Evolutionary conservation across 805 yeast genomes (phyloP).

Genomic region (Tetrapisispora namnaoensis): DNA sequence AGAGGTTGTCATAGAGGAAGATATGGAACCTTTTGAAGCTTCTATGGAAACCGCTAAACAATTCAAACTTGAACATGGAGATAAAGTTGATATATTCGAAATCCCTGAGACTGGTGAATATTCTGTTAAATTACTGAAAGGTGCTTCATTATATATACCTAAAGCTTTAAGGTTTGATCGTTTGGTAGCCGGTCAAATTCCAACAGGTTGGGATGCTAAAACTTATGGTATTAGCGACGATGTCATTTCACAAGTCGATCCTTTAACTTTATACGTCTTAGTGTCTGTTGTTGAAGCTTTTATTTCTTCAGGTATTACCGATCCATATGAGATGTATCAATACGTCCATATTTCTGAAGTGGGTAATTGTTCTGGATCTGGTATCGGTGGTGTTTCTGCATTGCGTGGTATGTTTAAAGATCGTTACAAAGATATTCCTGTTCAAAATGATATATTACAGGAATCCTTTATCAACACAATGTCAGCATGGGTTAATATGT

Average conservation of each 20-base stretch:
- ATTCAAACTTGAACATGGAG: constrained; percentile 90
- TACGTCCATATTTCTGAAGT: constrained; percentile 97
- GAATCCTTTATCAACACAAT: constrained; percentile 98
- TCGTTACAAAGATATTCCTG: constrained; percentile 85
- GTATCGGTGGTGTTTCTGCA: constrained; percentile 99
- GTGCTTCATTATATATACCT: constrained; percentile 85
- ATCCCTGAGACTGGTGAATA: constrained; percentile 85
- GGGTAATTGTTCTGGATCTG: constrained; percentile 99
- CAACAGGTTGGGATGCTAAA: constrained; percentile 96
- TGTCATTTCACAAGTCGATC: constrained; percentile 88
- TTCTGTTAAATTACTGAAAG: constrained; percentile 83
- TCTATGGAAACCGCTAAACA: constrained; percentile 93
- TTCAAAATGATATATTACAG: constrained; percentile 93
- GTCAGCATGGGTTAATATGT: constrained; percentile 99
- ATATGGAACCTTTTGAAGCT: constrained; percentile 90
- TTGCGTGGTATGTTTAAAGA: constrained; percentile 96
- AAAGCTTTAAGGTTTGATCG: constrained; percentile 63
- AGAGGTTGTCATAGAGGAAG: constrained; percentile 94
- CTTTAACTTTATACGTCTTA: constrained; percentile 82
- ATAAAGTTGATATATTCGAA: constrained; percentile 83
- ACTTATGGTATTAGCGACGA: constrained; percentile 94
- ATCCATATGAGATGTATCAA: constrained; percentile 97
- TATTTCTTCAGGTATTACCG: constrained; percentile 88
- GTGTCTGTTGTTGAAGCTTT: constrained; percentile 95
- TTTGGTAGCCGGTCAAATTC: constrained; percentile 72